Evolutionary conservation across 192 early-diverging fungal genomes (phyloP), one percentile per base, ranked within the genome.

Genomic region (Gigaspora rosea): DNA sequence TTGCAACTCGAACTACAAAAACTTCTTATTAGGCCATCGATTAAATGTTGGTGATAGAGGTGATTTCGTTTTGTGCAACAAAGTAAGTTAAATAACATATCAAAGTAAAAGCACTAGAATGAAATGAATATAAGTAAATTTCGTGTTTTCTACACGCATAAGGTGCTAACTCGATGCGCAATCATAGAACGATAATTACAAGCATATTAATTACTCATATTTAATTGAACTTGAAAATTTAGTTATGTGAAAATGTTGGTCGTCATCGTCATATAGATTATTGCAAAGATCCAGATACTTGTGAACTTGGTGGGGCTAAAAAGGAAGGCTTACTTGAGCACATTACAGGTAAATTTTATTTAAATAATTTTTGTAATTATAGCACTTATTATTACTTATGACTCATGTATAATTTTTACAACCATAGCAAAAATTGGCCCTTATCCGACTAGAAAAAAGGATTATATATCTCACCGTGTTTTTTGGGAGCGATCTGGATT

Each of bases 191-290:
- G 0, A 27, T 27, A 27, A 27, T 27, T 27, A 27, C 27, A 1
- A n/a, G 27, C 27, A 27, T 27, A 27, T 27, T 27, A 27, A 27
- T 27, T 27, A 27, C 27, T 27, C 27, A 27, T 27, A 27, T 27
- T 27, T 27, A 27, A 27, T 27, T 27, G 27, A 27, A 27, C 27
- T 27, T 27, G 27, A 27, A 2, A 16, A 56, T 22, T 49, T 35
- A 57, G 32, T 59, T 46, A 33, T 78, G 78, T 57, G 50, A 73
- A 56, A 47, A 52, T 10, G n/a, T 62, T n/a, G 71, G 71, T 8
- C 54, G 71, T 11, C 78, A 78, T 71, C 27, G 49, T 33, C 78
- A 78, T 52, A 73, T 78, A 9, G 78, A 78, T 51, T 78, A 73
- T 50, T 78, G 78, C 3, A 41, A 73, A 62, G 56, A 66, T 63